Evolutionary conservation across 2,329 filamentous ascomycete genomes (phyloP).

Genomic region (Harringtonia aguacate): DNA sequence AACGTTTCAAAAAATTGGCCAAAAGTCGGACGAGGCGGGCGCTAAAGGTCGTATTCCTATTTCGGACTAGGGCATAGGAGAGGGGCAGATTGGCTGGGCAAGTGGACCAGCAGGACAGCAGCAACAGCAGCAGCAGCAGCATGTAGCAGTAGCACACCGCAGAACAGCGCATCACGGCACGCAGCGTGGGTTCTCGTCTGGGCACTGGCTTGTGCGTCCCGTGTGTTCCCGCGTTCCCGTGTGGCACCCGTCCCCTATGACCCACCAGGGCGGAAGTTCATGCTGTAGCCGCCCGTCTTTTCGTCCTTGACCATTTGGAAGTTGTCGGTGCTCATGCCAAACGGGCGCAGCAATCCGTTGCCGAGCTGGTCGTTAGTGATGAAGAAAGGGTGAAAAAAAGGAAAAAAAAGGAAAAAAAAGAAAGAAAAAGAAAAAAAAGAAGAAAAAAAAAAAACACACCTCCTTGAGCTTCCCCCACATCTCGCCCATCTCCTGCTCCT

Average conservation of each 20-base stretch:
- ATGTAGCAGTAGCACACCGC: too few species aligned
- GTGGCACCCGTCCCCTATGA: too few species aligned
- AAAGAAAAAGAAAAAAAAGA: too few species aligned
- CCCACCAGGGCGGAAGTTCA: conserved; percentile 55
- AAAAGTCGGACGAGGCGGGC: neutral
- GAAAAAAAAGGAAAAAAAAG: too few species aligned
- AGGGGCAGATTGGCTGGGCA: too few species aligned
- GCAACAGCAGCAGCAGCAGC: neutral
- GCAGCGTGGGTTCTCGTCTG: neutral
- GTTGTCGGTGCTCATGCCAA: conserved; percentile 87
- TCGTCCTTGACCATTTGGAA: conserved; percentile 92
- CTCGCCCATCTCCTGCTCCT: conserved; percentile 81
- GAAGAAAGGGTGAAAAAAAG: too few species aligned
- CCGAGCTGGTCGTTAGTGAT: conserved; percentile 45
- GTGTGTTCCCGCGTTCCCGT: too few species aligned
- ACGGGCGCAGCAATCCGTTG: conserved; percentile 84
- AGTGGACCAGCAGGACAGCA: too few species aligned
- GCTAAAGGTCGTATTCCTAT: neutral
- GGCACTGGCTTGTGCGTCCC: neutral
- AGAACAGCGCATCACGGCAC: too few species aligned
- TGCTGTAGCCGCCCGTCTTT: conserved; percentile 80
- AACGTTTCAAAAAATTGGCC: neutral
- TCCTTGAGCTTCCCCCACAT: conserved; percentile 97
- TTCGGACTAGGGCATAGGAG: neutral
- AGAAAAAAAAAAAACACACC: too few species aligned